Evolutionary conservation across 2,329 filamentous ascomycete species (phyloP).

Genomic region (Penicillium sp.): DNA sequence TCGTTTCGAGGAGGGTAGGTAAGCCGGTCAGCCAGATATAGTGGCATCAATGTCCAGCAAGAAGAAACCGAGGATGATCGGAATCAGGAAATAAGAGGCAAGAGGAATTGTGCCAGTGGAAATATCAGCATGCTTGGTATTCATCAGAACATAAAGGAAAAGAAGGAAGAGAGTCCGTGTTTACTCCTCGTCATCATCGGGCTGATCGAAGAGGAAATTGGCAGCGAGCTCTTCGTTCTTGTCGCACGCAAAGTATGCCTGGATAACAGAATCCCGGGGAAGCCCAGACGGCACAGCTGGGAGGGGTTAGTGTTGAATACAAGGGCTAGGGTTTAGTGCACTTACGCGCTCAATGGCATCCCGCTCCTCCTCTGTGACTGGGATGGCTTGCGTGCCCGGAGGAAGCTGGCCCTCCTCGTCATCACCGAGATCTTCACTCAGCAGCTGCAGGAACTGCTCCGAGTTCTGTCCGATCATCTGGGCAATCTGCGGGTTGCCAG

Average conservation of each 20-base stretch:
- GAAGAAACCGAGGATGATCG: background rate
- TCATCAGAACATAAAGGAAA: constrained; percentile 25
- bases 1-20: constrained; percentile 13
- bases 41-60: background rate
- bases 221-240: constrained; percentile 98
- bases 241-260: constrained; percentile 98
- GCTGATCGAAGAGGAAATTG: constrained; percentile 97
- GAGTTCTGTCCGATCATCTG: constrained; percentile 87
- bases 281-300: constrained; percentile 85
- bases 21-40: constrained; percentile 3
- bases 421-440: constrained; percentile 74
- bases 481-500: constrained; percentile 90
- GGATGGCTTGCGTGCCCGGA: constrained; percentile 81
- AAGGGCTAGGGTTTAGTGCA: constrained; percentile 15
- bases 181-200: constrained; percentile 64
- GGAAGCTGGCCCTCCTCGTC: constrained; percentile 67
- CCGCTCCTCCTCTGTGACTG: constrained; percentile 90
- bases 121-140: constrained; percentile 26
- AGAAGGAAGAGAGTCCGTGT: constrained; percentile 9
- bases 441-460: constrained; percentile 83
- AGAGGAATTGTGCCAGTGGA: constrained; percentile 8
- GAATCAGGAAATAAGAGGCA: constrained; percentile 1
- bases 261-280: constrained; percentile 86
- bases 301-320: constrained; percentile 11
- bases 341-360: constrained; percentile 92